A percentile compares a stretch with the other conserved stretches of the same genome.
These are phyloP conservation scores for Globisporangium canariense DNA, from an alignment of 352 stramenopile species.

Conservation along the genomic window DNA sequence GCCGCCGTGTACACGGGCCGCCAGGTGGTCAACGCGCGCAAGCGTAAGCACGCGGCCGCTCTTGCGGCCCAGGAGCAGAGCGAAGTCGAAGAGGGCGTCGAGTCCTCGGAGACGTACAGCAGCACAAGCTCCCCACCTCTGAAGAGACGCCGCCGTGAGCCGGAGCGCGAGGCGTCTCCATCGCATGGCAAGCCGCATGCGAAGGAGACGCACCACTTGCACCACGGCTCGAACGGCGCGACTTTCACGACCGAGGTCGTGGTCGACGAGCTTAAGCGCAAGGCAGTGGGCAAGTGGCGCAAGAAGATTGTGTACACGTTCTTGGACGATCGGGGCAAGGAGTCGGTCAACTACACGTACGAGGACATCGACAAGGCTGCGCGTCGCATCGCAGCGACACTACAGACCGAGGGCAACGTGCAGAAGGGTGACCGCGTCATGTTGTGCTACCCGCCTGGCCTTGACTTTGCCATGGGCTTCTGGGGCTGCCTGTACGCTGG, in stretches of 20 bases:
- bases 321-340: conserved; percentile 65
- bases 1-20: conserved; percentile 23
- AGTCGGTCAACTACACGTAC: conserved; percentile 67
- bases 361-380: conserved; percentile 61
- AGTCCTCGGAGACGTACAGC: background rate
- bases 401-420: conserved; percentile 48
- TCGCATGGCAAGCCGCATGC: background rate
- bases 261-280: conserved; percentile 50
- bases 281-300: conserved; percentile 38
- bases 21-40: conserved; percentile 20
- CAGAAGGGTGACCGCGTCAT: conserved; percentile 69
- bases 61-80: conserved; percentile 4
- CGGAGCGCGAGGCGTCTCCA: conserved; percentile 7
- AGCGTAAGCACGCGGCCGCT: conserved; percentile 23
- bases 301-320: conserved; percentile 82
- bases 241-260: conserved; percentile 32
- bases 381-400: conserved; percentile 52
- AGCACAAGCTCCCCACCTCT: conserved; percentile 10
- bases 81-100: background rate
- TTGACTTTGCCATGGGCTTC: conserved; percentile 77
- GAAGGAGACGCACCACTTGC: background rate
- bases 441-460: conserved; percentile 69
- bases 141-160: conserved; percentile 35
- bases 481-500: conserved; percentile 80
- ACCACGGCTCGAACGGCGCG: conserved; percentile 32